Evolutionary conservation across 1,284 basidiomycete genomes (phyloP).

Genomic region (Marasmius sp.): DNA sequence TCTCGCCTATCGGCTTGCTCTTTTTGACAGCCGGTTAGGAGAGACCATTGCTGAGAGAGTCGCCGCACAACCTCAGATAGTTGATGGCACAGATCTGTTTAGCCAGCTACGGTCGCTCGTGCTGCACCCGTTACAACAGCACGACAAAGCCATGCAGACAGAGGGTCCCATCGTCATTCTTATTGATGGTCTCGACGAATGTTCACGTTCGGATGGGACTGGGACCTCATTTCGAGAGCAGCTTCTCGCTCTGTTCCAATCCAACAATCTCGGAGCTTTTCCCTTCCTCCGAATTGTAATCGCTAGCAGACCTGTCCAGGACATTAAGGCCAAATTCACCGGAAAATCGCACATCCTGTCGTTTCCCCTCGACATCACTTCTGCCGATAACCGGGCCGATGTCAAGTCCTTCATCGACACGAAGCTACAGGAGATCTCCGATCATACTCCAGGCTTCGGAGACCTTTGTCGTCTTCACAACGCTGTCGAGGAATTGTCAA

Average conservation of each 20-base stretch:
- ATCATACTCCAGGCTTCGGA: neutral
- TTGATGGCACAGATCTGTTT: neutral
- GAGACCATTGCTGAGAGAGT: neutral
- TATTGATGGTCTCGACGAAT: constrained; percentile 8
- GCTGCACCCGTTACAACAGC: neutral
- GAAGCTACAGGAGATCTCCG: neutral
- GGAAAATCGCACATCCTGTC: neutral
- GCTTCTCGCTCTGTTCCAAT: neutral
- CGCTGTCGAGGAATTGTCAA: neutral
- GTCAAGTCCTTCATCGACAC: constrained; percentile 1
- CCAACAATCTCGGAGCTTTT: neutral
- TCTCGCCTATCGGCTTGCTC: constrained; percentile 3
- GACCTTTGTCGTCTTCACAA: neutral
- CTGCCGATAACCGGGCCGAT: neutral
- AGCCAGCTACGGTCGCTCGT: neutral
- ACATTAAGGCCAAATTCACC: neutral
- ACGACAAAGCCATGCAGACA: neutral
- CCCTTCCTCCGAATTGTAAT: constrained; percentile 7
- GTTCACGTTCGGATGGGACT: neutral
- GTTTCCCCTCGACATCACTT: constrained; percentile 2
- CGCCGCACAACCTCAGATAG: neutral
- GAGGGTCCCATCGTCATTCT: constrained; percentile 1
- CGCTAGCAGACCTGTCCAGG: constrained; percentile 3
- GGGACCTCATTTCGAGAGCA: neutral
- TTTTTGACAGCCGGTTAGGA: neutral